Evolutionary conservation across 495 filamentous ascomycete genomes (phyloP), one percentile per base, ranked within the genome.

Genomic region (Monascus purpureus): DNA sequence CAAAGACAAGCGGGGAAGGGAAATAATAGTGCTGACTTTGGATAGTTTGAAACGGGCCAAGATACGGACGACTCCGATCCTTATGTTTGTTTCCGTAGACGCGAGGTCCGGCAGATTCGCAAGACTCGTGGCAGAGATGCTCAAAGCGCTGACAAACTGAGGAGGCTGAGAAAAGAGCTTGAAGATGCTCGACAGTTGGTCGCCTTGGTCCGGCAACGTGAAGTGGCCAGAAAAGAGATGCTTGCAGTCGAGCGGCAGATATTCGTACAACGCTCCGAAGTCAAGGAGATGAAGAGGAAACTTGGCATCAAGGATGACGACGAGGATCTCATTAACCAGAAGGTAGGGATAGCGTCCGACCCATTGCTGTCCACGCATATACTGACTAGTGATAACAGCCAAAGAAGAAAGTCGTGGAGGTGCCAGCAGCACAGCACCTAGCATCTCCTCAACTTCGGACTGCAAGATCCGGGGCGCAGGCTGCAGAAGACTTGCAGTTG

Each of bases 21-120:
- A n/a, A 17, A 13, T 6, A 34, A 37, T 36, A 20, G 8, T 11
- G 38, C 57, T 63, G 38, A 61, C 46, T 17, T 25, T 18, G 20
- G 17, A 28, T 43, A 93, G 72, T 84, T 93, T 33, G 92, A 96
- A 61, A 86, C 75, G 25, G 80, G 84, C 29, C 76, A 79, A 49
- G 90, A 96, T 33, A 93, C 79, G 28, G 90, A 97, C 53, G 90
- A 97, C 43, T 71, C 80, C 41, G 90, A 97, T 58, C 92, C 90
- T 33, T 97, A 92, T 52, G 87, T 97, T 51, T 97, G 90, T 61
- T 97, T 97, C 71, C 77, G 90, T 39, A 80, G 92, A 33, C 82
- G 92, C 27, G 90, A 97, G 53, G 82, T 93, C 20, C 82, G 90
- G 25, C 83, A 90, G 53, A 83, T 83, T 29, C 78, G 90, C 42